Evolutionary conservation across 371 early-diverging fungal genomes (phyloP), one percentile per base, ranked within the genome.

Genomic region (Apophysomyces elegans): DNA sequence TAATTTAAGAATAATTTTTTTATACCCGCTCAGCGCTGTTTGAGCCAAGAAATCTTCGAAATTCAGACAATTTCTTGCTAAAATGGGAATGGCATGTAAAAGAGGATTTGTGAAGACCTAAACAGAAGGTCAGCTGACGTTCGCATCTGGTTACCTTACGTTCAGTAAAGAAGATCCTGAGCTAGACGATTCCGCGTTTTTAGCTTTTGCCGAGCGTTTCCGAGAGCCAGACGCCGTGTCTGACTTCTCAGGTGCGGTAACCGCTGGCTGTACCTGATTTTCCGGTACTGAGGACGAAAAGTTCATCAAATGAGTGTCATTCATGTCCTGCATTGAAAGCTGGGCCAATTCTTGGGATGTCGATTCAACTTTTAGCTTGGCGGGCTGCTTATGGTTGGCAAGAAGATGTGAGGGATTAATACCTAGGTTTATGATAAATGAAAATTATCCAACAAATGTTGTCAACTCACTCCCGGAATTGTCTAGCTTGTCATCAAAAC

Each of bases 31-130:
- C 26, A 76, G 58, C 11, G 78, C 75, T 37, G 81, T 76, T 63
- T 80, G 81, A 18, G 78, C 76, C 63, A 80, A 66, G 46, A 78
- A 80, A 65, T 80, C 81, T 65, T 80, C 81, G 60, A 80, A 80
- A 58, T 80, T 80, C 9, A 74, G 65, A 54, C 70, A 83, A 46
- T 83, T 83, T 70, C 79, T 67, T 21, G 84, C 84, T 50, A 83
- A 67, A 35, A 78, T 71, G 45, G 84, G 84, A 59, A 83, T 83
- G 35, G 84, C 84, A 70, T 83, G 84, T 21, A 80, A 68, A 32
- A 83, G 67, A 47, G 84, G 84, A 56, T 83, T 83, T 8, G 78
- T 76, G 36, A 80, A 73, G 8, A 72, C 81, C 81, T 80, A 70
- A 45, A 57, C 37, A 35, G 2, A 9, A 1, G 41, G 54, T 50